A percentile compares a stretch with the other conserved stretches of the same genome.
Conservation (phyloP, 148 eudicot species). For the Oxyria digyna region DNA sequence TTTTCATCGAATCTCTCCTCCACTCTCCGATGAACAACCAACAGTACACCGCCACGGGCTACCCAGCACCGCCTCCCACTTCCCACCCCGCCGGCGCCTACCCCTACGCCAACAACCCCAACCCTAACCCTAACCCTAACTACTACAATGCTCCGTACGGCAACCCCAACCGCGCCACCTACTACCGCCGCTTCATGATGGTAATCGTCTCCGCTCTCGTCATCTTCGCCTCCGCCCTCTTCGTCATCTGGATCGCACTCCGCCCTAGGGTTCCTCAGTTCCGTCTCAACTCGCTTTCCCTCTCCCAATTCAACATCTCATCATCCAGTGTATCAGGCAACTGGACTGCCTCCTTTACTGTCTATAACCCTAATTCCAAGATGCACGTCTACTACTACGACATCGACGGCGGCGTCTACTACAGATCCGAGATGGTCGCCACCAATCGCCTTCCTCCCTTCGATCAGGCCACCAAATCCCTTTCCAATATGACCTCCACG, state of each 20-base stretch:
- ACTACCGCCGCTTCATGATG: conserved; percentile 53
- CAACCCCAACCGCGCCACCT: conserved; percentile 30
- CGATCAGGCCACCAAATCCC: conserved; percentile 1
- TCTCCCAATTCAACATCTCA: conserved; percentile 32
- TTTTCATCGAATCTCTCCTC: neutral
- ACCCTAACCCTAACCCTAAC: no score
- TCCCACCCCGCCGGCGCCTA: conserved; percentile 13
- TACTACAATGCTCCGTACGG: conserved; percentile 17
- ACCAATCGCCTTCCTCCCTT: conserved; percentile 11
- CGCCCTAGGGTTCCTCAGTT: conserved; percentile 76
- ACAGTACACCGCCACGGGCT: conserved; percentile 4
- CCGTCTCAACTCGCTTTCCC: conserved; percentile 29
- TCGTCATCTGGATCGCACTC: conserved; percentile 65
- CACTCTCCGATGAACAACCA: neutral
- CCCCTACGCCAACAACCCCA: conserved; percentile 33
- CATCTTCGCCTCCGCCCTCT: conserved; percentile 36
- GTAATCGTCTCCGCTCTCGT: conserved; percentile 34
- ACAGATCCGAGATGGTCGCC: neutral
- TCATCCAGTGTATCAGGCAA: conserved; percentile 4
- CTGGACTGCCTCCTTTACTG: conserved; percentile 8
- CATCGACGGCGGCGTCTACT: conserved; percentile 3
- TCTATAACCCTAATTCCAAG: conserved; percentile 10
- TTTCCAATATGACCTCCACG: neutral
- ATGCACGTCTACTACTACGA: conserved; percentile 11
- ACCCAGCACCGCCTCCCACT: neutral